These are phyloP conservation scores for Zychaea mexicana DNA, from an alignment of 371 early-diverging fungal genomes.

Conservation along the genomic window DNA sequence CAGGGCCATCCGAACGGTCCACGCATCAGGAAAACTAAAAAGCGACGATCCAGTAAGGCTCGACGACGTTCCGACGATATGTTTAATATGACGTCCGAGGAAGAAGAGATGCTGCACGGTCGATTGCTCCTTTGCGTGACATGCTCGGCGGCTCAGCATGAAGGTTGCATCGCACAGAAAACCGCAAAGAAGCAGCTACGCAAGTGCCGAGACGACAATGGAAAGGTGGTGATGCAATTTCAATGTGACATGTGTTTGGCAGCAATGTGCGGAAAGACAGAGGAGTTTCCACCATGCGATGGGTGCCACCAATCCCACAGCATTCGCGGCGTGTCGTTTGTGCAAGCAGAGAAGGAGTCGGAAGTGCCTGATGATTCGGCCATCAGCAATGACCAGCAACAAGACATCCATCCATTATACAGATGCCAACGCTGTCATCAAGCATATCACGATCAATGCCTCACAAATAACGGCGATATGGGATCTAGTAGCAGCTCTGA, in stretches of 20 bases:
- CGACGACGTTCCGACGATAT: background rate
- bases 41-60: background rate
- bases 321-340: background rate
- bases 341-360: background rate
- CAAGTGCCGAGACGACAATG: background rate
- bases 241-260: constrained; percentile 15
- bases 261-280: background rate
- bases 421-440: constrained; percentile 43
- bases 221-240: background rate
- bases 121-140: constrained; percentile 44
- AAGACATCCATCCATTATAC: constrained; percentile 15
- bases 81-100: constrained; percentile 19
- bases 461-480: background rate
- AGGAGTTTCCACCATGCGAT: constrained; percentile 7
- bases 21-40: background rate
- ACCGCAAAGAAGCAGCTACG: background rate
- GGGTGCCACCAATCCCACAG: constrained; percentile 11
- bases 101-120: constrained; percentile 31
- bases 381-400: background rate
- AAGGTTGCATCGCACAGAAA: constrained; percentile 28
- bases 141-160: constrained; percentile 44
- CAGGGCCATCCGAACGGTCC: constrained; percentile 4
- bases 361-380: background rate
- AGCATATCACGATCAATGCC: constrained; percentile 39
- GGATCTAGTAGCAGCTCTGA: background rate